Conservation (phyloP, 768 basidiomycete species). For the Pleurotus platypus region DNA sequence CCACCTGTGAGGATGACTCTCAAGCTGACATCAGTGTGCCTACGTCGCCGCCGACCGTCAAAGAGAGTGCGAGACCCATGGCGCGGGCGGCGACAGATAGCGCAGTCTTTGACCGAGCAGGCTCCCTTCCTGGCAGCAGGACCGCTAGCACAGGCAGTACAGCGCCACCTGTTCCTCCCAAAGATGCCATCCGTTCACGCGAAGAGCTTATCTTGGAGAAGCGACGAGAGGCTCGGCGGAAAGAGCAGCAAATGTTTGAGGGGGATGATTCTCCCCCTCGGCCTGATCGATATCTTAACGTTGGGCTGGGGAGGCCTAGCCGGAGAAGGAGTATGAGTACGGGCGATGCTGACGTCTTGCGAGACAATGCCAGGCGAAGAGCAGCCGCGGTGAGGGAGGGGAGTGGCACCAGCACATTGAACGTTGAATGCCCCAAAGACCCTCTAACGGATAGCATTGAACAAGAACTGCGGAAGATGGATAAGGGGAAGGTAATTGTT, state of each 20-base stretch:
- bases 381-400: constrained; percentile 25
- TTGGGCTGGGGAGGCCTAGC: constrained; percentile 42
- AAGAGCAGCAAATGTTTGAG: constrained; percentile 38
- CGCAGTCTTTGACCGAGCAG: constrained; percentile 25
- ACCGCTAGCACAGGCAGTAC: constrained; percentile 34
- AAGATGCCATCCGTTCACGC: constrained; percentile 61
- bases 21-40: constrained; percentile 21
- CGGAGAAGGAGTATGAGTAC: constrained; percentile 76
- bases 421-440: constrained; percentile 43
- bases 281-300: constrained; percentile 25
- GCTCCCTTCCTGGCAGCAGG: constrained; percentile 25
- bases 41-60: constrained; percentile 20
- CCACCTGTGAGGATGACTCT: constrained; percentile 38
- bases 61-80: constrained; percentile 25
- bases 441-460: constrained; percentile 68
- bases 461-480: constrained; percentile 63
- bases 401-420: constrained; percentile 38
- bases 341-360: constrained; percentile 58
- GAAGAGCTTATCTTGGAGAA: constrained; percentile 72
- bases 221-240: constrained; percentile 55
- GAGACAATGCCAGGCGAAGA: constrained; percentile 27
- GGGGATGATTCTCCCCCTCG: constrained; percentile 4
- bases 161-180: constrained; percentile 53
- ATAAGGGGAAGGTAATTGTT: constrained; percentile 38
- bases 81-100: constrained; percentile 55